Evolutionary conservation across 306 rosid genomes (phyloP), one percentile per base, ranked within the genome.

Genomic region (Quercus dentata): DNA sequence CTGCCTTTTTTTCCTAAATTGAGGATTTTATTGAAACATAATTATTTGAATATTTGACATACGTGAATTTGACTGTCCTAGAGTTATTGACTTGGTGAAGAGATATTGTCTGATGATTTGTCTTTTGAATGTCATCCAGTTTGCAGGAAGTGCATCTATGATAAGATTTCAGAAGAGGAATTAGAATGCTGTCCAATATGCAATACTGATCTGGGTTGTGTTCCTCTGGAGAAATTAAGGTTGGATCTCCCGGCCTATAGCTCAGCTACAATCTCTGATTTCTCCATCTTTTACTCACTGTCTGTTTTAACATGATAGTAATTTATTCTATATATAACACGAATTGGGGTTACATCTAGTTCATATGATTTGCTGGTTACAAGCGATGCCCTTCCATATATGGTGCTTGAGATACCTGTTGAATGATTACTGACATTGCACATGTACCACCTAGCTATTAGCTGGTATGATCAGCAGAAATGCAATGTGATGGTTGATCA

Each of bases 91-190:
- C 49, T 58, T 30, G 21, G 35, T 51, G 77, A 80, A 23, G 27
- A 20, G 18, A 25, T 69, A 51, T 51, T 59, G 62, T 78, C 56
- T 81, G 54, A 85, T 63, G 58, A 63, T 20, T 75, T 55, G 19
- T 58, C 62, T 13, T 72, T 57, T 52, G 75, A 28, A 83, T 46
- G 78, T 81, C 74, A 25, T 82, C 65, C 87, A 94, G 99, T 94
- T 85, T 94, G 97, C 97, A 92, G 93, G 91, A 90, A 87, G 82
- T 94, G 99, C 81, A 91, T 94, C 56, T 78, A 84, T 74, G 83
- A 77, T 23, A 89, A 88, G 88, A 81, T 94, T 35, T 71, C 84
- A 1, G 91, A 92, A 0, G 92, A 91, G 61, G 97, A 86, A 62
- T 35, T 89, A 44, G 94, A 85, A 77, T 46, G 69, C 49, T 94